phyloP scores from a whole-genome alignment of 306 rosid genomes.

The Delonix regia region DNA sequence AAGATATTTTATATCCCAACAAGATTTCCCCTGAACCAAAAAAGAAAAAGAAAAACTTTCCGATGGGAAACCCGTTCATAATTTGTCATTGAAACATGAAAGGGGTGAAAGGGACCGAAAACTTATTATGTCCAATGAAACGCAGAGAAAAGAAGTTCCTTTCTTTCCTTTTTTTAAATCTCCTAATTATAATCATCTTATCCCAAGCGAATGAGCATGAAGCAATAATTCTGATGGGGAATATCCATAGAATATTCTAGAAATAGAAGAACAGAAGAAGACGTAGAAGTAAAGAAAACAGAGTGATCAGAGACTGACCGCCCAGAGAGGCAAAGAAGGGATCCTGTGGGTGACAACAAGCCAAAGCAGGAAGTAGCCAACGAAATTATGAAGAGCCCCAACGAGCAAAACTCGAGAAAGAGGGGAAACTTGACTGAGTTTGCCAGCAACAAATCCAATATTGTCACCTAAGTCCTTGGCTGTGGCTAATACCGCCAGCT shows the following conservation, averaged over 20 bases:
- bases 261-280: no score
- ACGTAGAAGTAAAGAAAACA: background rate
- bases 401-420: constrained; percentile 56
- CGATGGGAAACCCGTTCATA: no score
- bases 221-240: background rate
- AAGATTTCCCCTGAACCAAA: no score
- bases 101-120: no score
- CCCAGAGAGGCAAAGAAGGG: constrained; percentile 69
- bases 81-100: no score
- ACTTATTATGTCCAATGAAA: background rate
- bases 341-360: constrained; percentile 60
- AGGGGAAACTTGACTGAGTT: constrained; percentile 57
- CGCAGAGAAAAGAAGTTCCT: background rate
- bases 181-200: background rate
- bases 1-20: no score
- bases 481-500: constrained; percentile 64
- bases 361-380: constrained; percentile 83
- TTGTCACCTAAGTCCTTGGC: constrained; percentile 87
- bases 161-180: background rate
- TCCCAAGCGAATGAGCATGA: background rate
- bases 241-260: background rate
- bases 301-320: constrained; percentile 47
- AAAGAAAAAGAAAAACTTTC: no score
- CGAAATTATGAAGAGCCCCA: constrained; percentile 61
- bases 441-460: constrained; percentile 77